A percentile compares a stretch with the other conserved stretches of the same genome.
These are phyloP conservation scores for Globisporangium nodosum DNA, from an alignment of 352 stramenopile species.

Conservation along the genomic window DNA sequence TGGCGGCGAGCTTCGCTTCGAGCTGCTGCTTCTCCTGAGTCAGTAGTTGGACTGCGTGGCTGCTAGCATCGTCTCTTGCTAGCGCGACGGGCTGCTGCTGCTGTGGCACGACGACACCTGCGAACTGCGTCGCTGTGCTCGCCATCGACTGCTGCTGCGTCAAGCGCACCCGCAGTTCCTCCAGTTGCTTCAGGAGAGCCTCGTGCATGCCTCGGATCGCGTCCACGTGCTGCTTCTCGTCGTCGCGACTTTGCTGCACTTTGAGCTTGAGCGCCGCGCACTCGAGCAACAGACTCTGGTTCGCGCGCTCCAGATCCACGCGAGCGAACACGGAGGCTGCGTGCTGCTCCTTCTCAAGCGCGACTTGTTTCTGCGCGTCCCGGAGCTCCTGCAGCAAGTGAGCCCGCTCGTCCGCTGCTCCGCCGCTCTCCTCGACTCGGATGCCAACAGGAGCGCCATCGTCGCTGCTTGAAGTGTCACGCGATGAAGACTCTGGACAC, in stretches of 20 bases:
- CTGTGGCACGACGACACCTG: background rate
- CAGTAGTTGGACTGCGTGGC: slow-evolving; percentile 8
- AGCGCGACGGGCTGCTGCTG: background rate
- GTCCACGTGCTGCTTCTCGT: slow-evolving; percentile 1
- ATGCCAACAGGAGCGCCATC: background rate
- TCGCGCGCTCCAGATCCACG: slow-evolving; percentile 17
- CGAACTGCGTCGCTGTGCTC: background rate
- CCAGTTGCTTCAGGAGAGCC: slow-evolving; percentile 30
- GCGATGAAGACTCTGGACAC: background rate
- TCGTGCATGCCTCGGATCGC: slow-evolving; percentile 36
- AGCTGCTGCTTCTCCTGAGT: slow-evolving; percentile 26
- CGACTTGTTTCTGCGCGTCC: background rate
- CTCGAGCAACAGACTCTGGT: slow-evolving; percentile 7
- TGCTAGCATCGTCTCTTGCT: background rate
- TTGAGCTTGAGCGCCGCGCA: slow-evolving; percentile 7
- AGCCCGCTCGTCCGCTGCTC: background rate
- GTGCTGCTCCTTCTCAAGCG: slow-evolving; percentile 1
- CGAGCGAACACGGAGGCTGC: slow-evolving; percentile 15
- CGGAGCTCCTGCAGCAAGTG: background rate
- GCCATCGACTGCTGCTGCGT: slow-evolving; percentile 4
- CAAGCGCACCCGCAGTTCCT: slow-evolving; percentile 27
- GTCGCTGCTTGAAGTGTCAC: background rate
- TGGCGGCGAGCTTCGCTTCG: slow-evolving; percentile 25
- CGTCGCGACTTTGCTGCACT: slow-evolving; percentile 1
- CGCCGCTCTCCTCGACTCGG: background rate